A percentile compares a stretch with the other conserved stretches of the same genome.
Conservation (phyloP, 176 grass and related monocot species). For the Eremochloa ophiuroides region DNA sequence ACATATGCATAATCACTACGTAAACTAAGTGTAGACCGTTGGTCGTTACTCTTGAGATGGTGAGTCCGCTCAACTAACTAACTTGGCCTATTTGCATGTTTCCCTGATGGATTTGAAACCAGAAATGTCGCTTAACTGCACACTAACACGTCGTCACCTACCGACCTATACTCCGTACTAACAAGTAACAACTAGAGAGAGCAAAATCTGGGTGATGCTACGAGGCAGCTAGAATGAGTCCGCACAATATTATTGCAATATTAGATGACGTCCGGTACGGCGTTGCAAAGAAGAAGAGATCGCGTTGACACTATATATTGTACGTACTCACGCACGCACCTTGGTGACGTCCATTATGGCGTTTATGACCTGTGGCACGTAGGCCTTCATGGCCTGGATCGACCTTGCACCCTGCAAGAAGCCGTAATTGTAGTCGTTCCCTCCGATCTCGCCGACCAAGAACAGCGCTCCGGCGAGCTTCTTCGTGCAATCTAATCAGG, state of each 20-base stretch:
- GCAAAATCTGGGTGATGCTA: too few species aligned
- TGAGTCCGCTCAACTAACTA: slow-evolving; percentile 25
- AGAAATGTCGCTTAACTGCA: background rate
- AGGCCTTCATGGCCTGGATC: slow-evolving; percentile 48
- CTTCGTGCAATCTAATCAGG: slow-evolving; percentile 45
- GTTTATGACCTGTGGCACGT: slow-evolving; percentile 67
- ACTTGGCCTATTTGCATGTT: background rate
- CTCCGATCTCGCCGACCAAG: slow-evolving; percentile 89
- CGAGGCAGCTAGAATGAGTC: too few species aligned
- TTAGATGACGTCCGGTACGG: too few species aligned
- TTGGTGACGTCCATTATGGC: slow-evolving; percentile 52
- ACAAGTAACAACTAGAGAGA: too few species aligned
- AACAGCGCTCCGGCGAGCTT: slow-evolving; percentile 60
- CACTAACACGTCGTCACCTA: background rate
- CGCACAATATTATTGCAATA: too few species aligned
- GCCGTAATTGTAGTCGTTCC: slow-evolving; percentile 94
- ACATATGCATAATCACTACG: too few species aligned
- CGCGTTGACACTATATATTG: too few species aligned
- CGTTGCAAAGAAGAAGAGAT: background rate
- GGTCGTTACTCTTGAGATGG: background rate
- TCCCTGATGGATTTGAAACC: background rate
- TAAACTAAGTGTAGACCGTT: too few species aligned
- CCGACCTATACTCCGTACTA: background rate
- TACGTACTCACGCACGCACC: slow-evolving; percentile 14
- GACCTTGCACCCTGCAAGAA: slow-evolving; percentile 53